Conservation (phyloP, 352 stramenopile species). For the Peronospora belbahrii region DNA sequence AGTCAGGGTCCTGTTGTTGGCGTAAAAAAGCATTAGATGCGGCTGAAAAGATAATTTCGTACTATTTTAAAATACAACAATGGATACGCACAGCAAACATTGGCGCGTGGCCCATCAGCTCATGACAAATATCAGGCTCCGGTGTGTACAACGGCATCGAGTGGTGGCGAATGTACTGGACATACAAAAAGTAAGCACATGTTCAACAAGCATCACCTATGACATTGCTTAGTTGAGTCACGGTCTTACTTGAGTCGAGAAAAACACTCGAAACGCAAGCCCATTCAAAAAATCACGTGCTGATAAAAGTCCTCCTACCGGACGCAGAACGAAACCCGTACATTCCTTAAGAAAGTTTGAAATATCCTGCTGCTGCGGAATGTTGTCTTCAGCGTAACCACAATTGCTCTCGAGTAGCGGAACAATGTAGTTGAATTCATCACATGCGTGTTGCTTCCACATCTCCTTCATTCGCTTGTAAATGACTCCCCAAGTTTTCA, state of each 20-base stretch:
- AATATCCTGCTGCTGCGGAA: constrained; percentile 93
- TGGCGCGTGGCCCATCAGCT: constrained; percentile 92
- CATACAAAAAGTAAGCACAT: not conserved
- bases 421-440: constrained; percentile 95
- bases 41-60: not conserved
- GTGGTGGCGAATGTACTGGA: constrained; percentile 91
- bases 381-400: constrained; percentile 90
- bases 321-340: constrained; percentile 89
- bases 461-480: constrained; percentile 92
- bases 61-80: not conserved
- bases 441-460: constrained; percentile 92
- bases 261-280: constrained; percentile 97
- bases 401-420: constrained; percentile 91
- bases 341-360: constrained; percentile 90
- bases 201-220: not conserved
- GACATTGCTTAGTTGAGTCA: not conserved
- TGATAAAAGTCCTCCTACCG: constrained; percentile 92
- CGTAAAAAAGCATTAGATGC: not conserved
- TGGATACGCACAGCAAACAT: constrained; percentile 88
- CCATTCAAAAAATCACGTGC: constrained; percentile 96
- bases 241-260: constrained; percentile 85
- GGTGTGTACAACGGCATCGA: constrained; percentile 95
- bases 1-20: constrained; percentile 86
- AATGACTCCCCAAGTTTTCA: constrained; percentile 86
- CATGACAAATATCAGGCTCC: constrained; percentile 97